Base-by-base conservation (phyloP, 2,329 filamentous ascomycete genomes). In the Cercospora zeae-maydis region DNA sequence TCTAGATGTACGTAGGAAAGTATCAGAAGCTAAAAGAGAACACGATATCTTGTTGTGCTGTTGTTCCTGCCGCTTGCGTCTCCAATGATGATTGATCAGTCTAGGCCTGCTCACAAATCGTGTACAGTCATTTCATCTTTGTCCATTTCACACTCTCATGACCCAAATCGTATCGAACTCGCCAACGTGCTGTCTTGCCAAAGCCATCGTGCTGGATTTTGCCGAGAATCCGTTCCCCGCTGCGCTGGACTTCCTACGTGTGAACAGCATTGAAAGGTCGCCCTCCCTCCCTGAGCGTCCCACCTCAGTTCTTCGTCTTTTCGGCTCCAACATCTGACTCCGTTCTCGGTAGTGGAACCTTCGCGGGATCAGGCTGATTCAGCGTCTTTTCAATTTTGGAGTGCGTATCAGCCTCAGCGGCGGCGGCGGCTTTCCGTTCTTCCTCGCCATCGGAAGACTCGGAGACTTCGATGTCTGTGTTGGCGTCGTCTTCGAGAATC, bases 341-440 rank as follows among this genome's bases (percentile, higher is more conserved):
- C 3, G 53, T 59, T 36, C 51, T 58, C 1, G 70, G 70, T 33
- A 70, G 34, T 10, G 71, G 69, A 3, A 70, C 67, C 37, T 72
- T 56, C 2, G 67, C 63, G 1, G 70, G 69, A 58, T 71, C 61
- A 9, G 70, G 66, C 61, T 70, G 68, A 24, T 68, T 69, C 4
- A 72, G 65, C 21, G 51, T 58, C 19, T 69, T 64, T 19, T 71
- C 64, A n/a, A 64, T 47, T 14, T 66, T 60, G 6, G 62, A 58
- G 16, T 61, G 53, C 54, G 16, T 64, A 51, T 16, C 36, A 19
- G 59, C 63, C 10, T 45, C 19, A 4, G 49, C 42, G 1, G 42
- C 42, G 13, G 42, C 42, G 27, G 42, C 42, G 14, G 42, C 21
- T 49, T 49, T 49, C 42, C 64, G 64, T 10, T 58, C 65, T 13